Base-by-base conservation (phyloP, 2,329 filamentous ascomycete species). In the Epichloe sp. region DNA sequence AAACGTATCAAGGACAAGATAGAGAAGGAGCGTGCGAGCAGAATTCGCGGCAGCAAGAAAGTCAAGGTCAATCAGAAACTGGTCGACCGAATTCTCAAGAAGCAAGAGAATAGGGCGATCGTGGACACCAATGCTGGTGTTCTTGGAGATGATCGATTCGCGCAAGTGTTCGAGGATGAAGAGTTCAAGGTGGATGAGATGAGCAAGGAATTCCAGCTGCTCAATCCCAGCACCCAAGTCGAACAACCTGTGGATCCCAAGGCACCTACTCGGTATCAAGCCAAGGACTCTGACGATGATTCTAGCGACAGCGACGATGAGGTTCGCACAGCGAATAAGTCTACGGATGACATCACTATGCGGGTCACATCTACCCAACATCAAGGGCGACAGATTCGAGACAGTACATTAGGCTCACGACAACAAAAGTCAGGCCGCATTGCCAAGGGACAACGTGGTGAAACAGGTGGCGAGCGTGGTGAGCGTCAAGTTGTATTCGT, bases 1-100 rank as follows among this genome's bases (percentile, higher is more conserved):
- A 96, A 95, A 75, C 83, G 86, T 58, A 82, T 98, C 59, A 88
- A 91, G 67, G 88, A 95, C 64, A 95, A 91, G 76, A 88, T 98
- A 56, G 88, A 95, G 63, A 95, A 96, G 71, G 90, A 97, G 69
- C 82, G 93, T n/a, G 88, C 93, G 62, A 94, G 84, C 65, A 80
- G 93, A 58, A 97, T 98, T 62, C 81, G 93, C 59, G 90, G 91
- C 57, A 88, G 83, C 69, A 96, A 95, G 74, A 95, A 95, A 76
- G 85, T 94, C 73, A 97, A 96, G 76, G 89, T 98, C 71, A 98
- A 98, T 67, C 82, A 89, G 62, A 84, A 79, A 57, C 68, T 86
- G 56, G 86, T 86, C 54, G 85, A 91, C 63, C 88, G 86, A 65
- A 78, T 79, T 57, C 81, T 80, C 72, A 78, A 80, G 63, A 77